These are phyloP conservation scores for Fragaria iinumae DNA, from an alignment of 306 rosid genomes.

Conservation along the genomic window DNA sequence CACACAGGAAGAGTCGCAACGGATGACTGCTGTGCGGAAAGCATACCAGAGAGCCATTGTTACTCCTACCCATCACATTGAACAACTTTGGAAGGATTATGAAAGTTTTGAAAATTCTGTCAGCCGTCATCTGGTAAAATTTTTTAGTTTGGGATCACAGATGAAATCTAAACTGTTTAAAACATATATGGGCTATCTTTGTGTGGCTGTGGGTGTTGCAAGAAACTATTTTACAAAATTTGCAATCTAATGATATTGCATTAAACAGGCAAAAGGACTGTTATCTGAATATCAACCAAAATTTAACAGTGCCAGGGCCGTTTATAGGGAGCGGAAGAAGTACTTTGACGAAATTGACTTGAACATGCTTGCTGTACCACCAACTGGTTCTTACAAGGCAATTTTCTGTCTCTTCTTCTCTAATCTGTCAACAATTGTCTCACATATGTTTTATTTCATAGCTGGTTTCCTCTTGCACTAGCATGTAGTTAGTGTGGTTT, in stretches of 20 bases:
- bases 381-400: constrained; percentile 86
- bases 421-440: constrained; percentile 14
- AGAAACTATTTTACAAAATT: not conserved
- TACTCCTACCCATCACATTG: constrained; percentile 93
- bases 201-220: constrained; percentile 11
- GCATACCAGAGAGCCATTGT: constrained; percentile 83
- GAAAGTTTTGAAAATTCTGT: constrained; percentile 94
- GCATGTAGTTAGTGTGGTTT: constrained; percentile 17
- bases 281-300: constrained; percentile 91
- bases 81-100: constrained; percentile 93
- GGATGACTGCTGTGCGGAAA: constrained; percentile 84
- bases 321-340: constrained; percentile 91
- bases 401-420: constrained; percentile 27
- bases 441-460: not conserved
- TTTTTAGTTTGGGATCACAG: constrained; percentile 18
- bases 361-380: constrained; percentile 95
- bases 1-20: constrained; percentile 78
- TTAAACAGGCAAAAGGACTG: constrained; percentile 87
- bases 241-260: constrained; percentile 30
- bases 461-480: constrained; percentile 20
- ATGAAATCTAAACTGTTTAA: constrained; percentile 21
- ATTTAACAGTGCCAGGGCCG: constrained; percentile 90
- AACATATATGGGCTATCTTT: constrained; percentile 10
- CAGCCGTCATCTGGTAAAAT: constrained; percentile 85
- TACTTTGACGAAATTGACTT: constrained; percentile 82